Evolutionary conservation across 768 basidiomycete genomes (phyloP), one percentile per base, ranked within the genome.

Genomic region (Pleurotus pulmonarius): DNA sequence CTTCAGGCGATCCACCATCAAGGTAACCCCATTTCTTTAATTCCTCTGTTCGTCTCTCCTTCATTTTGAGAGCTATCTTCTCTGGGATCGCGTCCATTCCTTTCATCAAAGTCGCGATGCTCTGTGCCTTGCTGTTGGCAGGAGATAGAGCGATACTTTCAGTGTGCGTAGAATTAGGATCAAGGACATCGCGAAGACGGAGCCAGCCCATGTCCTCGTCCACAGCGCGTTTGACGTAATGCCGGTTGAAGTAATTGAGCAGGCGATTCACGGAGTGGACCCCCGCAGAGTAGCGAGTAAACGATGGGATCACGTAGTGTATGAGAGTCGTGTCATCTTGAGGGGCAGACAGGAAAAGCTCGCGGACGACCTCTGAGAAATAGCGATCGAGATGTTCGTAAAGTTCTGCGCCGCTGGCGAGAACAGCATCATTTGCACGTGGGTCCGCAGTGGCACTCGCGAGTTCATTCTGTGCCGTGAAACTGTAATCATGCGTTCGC

Each of bases 191-290:
- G 51, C 74, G 75, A 43, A 90, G 71, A 26, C 85, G 80, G 41
- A 90, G 75, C 89, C 89, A 91, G 41, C 89, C 88, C 60, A 76
- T 81, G 69, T 89, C 89, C 68, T 91, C 88, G 68, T 91, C 88
- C 13, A 87, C 75, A 45, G 85, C 86, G 15, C 87, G 86, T 67
- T 85, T 86, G 64, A 88, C 86, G 64, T 86, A 86, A 67, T 88
- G 86, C 24, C 88, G 85, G 65, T 87, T 87, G 59, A 91, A 85
- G 65, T 91, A 91, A 73, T 83, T 90, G 62, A 90, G 77, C 29
- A 91, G 81, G 62, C 89, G 82, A 69, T 86, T 80, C 56, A 86
- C 81, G 53, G 87, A 80, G 60, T 82, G 79, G 3, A 83, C 83
- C 47, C 89, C 88, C 43, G 82, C 75, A 59, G 78, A 78, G 67